Percentiles rank a stretch among this genome's conserved stretches.
These are phyloP conservation scores for Helicosporidium sp. DNA, from an alignment of 139 green algal genomes.

Conservation along the genomic window DNA sequence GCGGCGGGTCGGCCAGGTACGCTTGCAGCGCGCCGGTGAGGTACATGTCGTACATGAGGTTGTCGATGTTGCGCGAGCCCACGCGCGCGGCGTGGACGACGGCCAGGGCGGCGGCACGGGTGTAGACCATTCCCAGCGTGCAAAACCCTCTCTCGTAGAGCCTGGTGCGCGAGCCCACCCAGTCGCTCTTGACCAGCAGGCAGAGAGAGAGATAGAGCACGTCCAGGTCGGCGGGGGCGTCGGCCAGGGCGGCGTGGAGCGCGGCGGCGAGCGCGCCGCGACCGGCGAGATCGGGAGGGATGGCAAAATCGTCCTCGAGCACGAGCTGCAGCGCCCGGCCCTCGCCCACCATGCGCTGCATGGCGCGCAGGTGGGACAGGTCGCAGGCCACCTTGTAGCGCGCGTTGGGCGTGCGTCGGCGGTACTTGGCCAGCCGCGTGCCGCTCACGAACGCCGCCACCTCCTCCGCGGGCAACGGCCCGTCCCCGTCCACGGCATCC, in stretches of 20 bases:
- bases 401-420: background rate
- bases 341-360: background rate
- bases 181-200: background rate
- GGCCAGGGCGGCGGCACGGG: background rate
- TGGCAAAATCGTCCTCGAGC: background rate
- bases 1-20: background rate
- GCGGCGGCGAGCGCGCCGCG: background rate
- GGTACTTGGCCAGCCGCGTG: background rate
- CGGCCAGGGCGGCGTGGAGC: background rate
- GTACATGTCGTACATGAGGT: background rate
- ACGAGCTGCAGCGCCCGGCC: background rate
- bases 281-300: background rate
- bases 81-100: background rate
- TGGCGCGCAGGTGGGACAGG: background rate
- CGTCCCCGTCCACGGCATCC: background rate
- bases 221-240: background rate
- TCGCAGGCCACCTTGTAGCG: background rate
- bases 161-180: too few relatives aligned
- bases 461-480: background rate
- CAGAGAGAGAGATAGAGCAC: background rate
- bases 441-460: background rate
- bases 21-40: background rate
- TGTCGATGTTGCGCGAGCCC: background rate
- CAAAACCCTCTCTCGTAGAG: background rate
- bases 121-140: background rate